phyloP scores from a whole-genome alignment of 2,329 filamentous ascomycete genomes.

The Apiospora aurea region DNA sequence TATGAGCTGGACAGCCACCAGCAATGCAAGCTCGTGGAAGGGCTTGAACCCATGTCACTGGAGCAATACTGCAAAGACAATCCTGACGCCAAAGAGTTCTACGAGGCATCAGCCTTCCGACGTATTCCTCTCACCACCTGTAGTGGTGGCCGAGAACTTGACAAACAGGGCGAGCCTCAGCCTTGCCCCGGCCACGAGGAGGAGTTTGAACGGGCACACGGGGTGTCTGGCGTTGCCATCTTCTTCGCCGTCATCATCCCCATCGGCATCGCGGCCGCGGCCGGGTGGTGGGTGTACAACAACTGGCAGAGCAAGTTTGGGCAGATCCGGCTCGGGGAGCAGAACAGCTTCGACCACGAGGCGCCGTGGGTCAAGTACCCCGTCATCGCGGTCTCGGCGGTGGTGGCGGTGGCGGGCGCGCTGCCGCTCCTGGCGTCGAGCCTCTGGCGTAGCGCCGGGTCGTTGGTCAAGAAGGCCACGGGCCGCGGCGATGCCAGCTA shows the following conservation, averaged over 20 bases:
- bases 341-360: slow-evolving; percentile 69
- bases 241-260: slow-evolving; percentile 88
- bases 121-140: slow-evolving; percentile 91
- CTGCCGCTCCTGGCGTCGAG: slow-evolving; percentile 76
- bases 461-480: slow-evolving; percentile 56
- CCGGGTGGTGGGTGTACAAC: slow-evolving; percentile 85
- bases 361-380: slow-evolving; percentile 83
- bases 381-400: slow-evolving; percentile 73
- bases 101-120: slow-evolving; percentile 85
- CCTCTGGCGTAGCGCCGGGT: slow-evolving; percentile 72
- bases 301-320: slow-evolving; percentile 93
- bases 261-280: slow-evolving; percentile 70
- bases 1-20: slow-evolving; percentile 81
- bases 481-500: slow-evolving; percentile 56
- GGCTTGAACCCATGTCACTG: slow-evolving; percentile 66
- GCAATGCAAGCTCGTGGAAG: slow-evolving; percentile 78
- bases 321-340: slow-evolving; percentile 87
- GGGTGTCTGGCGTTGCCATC: slow-evolving; percentile 74
- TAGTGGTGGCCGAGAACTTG: slow-evolving; percentile 74
- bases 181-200: slow-evolving; percentile 82
- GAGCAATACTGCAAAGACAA: slow-evolving; percentile 63
- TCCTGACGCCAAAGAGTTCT: slow-evolving; percentile 78
- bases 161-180: slow-evolving; percentile 67
- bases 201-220: slow-evolving; percentile 76
- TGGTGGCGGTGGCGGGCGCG: slow-evolving; percentile 65